These are phyloP conservation scores for Taiozyma onychis DNA, from an alignment of 1,139 yeast species.

Conservation along the genomic window DNA sequence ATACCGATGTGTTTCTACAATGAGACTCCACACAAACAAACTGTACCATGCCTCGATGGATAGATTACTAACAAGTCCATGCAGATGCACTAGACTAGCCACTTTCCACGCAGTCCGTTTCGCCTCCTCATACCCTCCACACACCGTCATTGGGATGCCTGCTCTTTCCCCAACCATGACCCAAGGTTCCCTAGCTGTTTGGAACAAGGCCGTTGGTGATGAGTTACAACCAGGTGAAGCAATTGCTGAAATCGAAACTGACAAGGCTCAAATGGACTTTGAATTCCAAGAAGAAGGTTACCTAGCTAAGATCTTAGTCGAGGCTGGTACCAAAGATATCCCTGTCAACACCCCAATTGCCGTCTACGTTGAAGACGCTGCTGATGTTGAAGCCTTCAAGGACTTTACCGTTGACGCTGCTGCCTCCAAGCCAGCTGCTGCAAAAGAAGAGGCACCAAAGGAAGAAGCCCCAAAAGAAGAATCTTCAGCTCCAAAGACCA, in stretches of 20 bases:
- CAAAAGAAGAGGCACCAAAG: conserved; percentile 22
- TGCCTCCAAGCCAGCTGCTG: conserved; percentile 34
- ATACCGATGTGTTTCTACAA: too few relatives aligned
- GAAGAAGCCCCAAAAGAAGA: conserved; percentile 35
- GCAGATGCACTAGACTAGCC: conserved; percentile 26
- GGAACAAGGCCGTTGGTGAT: conserved; percentile 91
- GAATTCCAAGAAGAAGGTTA: conserved; percentile 98
- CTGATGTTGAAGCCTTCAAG: conserved; percentile 82
- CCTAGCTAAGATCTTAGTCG: conserved; percentile 84
- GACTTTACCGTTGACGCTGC: conserved; percentile 72
- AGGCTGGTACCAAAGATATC: conserved; percentile 82
- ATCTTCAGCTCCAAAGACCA: conserved; percentile 24
- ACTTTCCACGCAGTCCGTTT: conserved; percentile 24
- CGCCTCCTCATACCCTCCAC: conserved; percentile 48
- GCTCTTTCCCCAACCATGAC: conserved; percentile 99
- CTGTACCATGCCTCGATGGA: not conserved
- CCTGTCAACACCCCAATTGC: conserved; percentile 96
- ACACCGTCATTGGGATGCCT: conserved; percentile 61
- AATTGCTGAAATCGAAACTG: conserved; percentile 96
- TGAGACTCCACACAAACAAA: too few relatives aligned
- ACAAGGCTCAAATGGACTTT: conserved; percentile 97
- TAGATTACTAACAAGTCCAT: not conserved
- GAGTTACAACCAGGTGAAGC: conserved; percentile 85
- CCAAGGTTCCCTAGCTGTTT: conserved; percentile 82
- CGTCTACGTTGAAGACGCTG: conserved; percentile 85